A percentile compares a stretch with the other conserved stretches of the same genome.
These are phyloP conservation scores for Chlamydomonas incerta DNA, from an alignment of 139 green algal species.

Conservation along the genomic window DNA sequence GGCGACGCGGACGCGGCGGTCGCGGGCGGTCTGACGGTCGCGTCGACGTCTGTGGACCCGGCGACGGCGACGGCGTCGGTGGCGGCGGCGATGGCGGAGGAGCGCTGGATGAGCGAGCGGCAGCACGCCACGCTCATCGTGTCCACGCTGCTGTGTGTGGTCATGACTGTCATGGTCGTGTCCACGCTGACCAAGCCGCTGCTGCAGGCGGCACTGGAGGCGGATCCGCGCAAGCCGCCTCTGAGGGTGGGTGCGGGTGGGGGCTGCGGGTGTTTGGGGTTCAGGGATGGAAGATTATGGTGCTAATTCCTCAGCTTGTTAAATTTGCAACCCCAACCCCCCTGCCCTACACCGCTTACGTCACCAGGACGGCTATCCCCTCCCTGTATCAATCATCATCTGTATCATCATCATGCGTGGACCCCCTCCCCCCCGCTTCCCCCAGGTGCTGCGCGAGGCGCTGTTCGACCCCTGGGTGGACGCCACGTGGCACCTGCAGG, in stretches of 20 bases:
- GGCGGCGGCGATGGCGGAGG: neutral
- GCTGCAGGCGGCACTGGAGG: constrained; percentile 56
- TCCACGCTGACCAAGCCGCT: constrained; percentile 77
- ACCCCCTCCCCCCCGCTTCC: neutral
- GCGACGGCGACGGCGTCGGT: neutral
- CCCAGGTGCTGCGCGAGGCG: constrained; percentile 18
- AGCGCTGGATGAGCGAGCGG: constrained; percentile 45
- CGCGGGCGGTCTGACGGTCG: no score
- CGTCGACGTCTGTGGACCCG: neutral
- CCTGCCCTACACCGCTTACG: neutral
- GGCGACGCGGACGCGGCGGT: no score
- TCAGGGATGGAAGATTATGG: no score
- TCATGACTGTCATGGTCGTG: constrained; percentile 73
- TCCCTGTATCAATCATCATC: no score
- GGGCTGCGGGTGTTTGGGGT: neutral
- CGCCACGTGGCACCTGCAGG: neutral
- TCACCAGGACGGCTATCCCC: no score
- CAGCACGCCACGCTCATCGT: constrained; percentile 79
- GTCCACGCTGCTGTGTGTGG: constrained; percentile 78
- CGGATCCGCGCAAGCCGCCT: constrained; percentile 6
- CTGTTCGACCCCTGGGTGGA: constrained; percentile 30
- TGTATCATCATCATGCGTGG: no score
- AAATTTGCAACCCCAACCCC: neutral
- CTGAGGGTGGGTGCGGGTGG: neutral
- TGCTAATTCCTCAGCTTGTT: neutral